These are phyloP conservation scores for Penicillium turbatum DNA, from an alignment of 495 filamentous ascomycete genomes.

Conservation along the genomic window DNA sequence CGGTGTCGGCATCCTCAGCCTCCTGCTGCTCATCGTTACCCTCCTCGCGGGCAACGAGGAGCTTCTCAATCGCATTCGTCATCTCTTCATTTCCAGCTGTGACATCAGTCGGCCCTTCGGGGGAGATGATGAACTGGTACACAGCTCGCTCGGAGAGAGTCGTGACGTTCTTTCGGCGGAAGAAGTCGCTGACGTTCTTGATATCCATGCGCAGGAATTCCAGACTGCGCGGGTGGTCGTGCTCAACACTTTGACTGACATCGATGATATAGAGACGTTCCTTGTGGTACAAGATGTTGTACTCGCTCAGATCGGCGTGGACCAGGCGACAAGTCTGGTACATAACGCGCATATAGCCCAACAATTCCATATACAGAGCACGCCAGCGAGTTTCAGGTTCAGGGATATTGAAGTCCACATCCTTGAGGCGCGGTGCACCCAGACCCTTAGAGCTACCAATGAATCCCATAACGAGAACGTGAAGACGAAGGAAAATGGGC, in stretches of 20 bases:
- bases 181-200: slow-evolving; percentile 92
- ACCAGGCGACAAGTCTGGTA: slow-evolving; percentile 88
- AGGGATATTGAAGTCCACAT: slow-evolving; percentile 57
- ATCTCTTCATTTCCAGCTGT: slow-evolving; percentile 35
- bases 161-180: slow-evolving; percentile 76
- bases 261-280: slow-evolving; percentile 87
- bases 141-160: slow-evolving; percentile 65
- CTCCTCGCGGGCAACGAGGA: slow-evolving; percentile 43
- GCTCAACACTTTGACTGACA: slow-evolving; percentile 94
- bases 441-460: slow-evolving; percentile 82
- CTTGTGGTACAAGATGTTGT: slow-evolving; percentile 90
- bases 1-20: slow-evolving; percentile 68
- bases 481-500: slow-evolving; percentile 77
- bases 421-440: slow-evolving; percentile 77
- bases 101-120: slow-evolving; percentile 48
- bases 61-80: slow-evolving; percentile 45
- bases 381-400: slow-evolving; percentile 63
- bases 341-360: slow-evolving; percentile 85
- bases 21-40: slow-evolving; percentile 35
- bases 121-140: slow-evolving; percentile 73
- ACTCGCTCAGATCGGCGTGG: slow-evolving; percentile 94
- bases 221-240: slow-evolving; percentile 84
- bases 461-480: slow-evolving; percentile 92
- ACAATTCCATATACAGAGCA: slow-evolving; percentile 70
- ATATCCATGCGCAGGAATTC: slow-evolving; percentile 97